phyloP scores from a whole-genome alignment of 2,329 filamentous ascomycete species.

The Emergomyces africanus region DNA sequence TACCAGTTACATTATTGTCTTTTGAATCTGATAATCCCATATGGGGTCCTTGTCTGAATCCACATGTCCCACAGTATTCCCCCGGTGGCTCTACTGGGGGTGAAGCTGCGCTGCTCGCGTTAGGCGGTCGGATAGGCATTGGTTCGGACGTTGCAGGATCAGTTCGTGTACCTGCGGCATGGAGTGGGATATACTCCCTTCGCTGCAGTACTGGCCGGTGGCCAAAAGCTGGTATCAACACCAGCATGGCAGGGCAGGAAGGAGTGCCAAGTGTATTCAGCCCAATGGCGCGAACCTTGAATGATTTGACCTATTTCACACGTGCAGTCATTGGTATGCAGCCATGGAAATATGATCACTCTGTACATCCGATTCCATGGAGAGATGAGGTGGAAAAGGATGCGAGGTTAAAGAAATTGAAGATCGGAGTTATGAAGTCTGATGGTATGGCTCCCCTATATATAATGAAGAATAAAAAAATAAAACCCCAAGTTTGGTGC shows the following conservation, averaged over 20 bases:
- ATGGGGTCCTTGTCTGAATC: constrained; percentile 74
- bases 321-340: constrained; percentile 64
- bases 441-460: constrained; percentile 38
- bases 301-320: constrained; percentile 75
- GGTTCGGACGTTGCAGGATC: constrained; percentile 86
- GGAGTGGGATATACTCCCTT: constrained; percentile 76
- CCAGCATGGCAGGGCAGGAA: constrained; percentile 87
- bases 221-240: constrained; percentile 72
- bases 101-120: constrained; percentile 68
- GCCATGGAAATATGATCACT: constrained; percentile 81
- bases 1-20: constrained; percentile 73
- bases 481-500: constrained; percentile 7
- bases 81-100: constrained; percentile 82
- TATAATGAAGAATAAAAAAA: neutral
- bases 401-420: constrained; percentile 49
- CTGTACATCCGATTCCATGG: constrained; percentile 77
- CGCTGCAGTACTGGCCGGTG: constrained; percentile 81
- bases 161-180: constrained; percentile 76
- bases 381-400: constrained; percentile 47
- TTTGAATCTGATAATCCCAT: constrained; percentile 71
- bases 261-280: constrained; percentile 81
- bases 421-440: constrained; percentile 63
- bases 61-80: constrained; percentile 70
- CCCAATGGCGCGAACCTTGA: constrained; percentile 78
- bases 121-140: constrained; percentile 73